Evolutionary conservation across 1,139 yeast genomes (phyloP).

Genomic region (Eremothecium sinecaudum): DNA sequence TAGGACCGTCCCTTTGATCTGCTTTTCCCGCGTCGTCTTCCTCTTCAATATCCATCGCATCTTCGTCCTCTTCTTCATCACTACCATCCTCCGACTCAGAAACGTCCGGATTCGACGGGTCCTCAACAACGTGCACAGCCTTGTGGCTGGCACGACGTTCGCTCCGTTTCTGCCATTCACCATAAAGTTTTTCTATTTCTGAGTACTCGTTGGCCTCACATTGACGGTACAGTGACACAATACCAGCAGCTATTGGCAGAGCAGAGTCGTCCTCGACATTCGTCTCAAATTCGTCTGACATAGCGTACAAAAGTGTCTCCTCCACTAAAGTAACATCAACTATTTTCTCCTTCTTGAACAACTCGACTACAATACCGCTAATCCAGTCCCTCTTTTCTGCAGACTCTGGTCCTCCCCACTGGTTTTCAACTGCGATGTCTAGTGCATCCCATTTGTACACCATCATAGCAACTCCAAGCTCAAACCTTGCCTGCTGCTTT

Average conservation of each 20-base stretch:
- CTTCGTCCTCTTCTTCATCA: constrained; percentile 40
- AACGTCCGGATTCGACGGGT: constrained; percentile 30
- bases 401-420: constrained; percentile 94
- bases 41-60: constrained; percentile 32
- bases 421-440: constrained; percentile 83
- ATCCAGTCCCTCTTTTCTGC: constrained; percentile 93
- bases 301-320: constrained; percentile 75
- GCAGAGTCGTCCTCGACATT: constrained; percentile 86
- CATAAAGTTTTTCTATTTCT: constrained; percentile 50
- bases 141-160: constrained; percentile 30
- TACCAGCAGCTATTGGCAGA: constrained; percentile 55
- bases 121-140: constrained; percentile 38
- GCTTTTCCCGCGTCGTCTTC: constrained; percentile 33
- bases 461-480: constrained; percentile 89
- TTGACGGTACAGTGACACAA: constrained; percentile 58
- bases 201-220: constrained; percentile 45
- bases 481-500: constrained; percentile 73
- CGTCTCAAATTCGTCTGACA: constrained; percentile 92
- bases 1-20: constrained; percentile 43
- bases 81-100: constrained; percentile 25
- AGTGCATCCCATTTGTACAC: constrained; percentile 83
- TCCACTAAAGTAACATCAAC: constrained; percentile 77
- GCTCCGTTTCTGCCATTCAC: constrained; percentile 48
- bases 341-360: constrained; percentile 50
- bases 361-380: constrained; percentile 69